These are phyloP conservation scores for Capsella bursapastoris DNA, from an alignment of 345 rosid genomes.

Conservation along the genomic window DNA sequence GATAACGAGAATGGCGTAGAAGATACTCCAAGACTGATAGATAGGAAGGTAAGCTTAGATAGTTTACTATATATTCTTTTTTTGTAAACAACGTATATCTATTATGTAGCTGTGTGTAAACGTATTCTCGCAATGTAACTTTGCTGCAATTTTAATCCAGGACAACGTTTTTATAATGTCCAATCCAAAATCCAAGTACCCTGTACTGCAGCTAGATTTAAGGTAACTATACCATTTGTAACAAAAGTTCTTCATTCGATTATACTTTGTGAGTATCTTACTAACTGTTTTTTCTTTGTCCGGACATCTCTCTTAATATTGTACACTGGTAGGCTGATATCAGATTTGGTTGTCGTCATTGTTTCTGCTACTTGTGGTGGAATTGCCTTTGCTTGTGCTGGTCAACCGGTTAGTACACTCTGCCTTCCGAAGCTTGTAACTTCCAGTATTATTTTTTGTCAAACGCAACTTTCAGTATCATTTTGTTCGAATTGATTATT, in stretches of 20 bases:
- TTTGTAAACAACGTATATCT: neutral
- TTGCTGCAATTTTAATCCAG: conserved; percentile 52
- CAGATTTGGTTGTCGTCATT: conserved; percentile 94
- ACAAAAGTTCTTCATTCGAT: neutral
- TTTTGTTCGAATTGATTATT: conserved; percentile 21
- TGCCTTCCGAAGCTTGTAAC: conserved; percentile 33
- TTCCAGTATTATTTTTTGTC: neutral
- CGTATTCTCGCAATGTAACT: neutral
- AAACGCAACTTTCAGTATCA: conserved; percentile 5
- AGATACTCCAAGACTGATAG: conserved; percentile 91
- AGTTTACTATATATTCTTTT: neutral
- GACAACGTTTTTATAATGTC: conserved; percentile 97
- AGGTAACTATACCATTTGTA: conserved; percentile 52
- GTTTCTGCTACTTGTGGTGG: conserved; percentile 99
- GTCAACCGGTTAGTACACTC: conserved; percentile 79
- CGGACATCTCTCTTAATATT: conserved; percentile 31
- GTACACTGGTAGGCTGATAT: conserved; percentile 76
- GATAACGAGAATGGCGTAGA: conserved; percentile 85
- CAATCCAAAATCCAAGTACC: conserved; percentile 94
- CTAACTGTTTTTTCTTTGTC: conserved; percentile 10
- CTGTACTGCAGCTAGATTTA: conserved; percentile 89
- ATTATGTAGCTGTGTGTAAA: neutral
- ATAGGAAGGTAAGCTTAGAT: conserved; percentile 66
- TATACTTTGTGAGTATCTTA: neutral
- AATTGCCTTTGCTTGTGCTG: conserved; percentile 98